Evolutionary conservation across 1,139 yeast genomes (phyloP), one percentile per base, ranked within the genome.

Genomic region (Tardiomyces depauwii): DNA sequence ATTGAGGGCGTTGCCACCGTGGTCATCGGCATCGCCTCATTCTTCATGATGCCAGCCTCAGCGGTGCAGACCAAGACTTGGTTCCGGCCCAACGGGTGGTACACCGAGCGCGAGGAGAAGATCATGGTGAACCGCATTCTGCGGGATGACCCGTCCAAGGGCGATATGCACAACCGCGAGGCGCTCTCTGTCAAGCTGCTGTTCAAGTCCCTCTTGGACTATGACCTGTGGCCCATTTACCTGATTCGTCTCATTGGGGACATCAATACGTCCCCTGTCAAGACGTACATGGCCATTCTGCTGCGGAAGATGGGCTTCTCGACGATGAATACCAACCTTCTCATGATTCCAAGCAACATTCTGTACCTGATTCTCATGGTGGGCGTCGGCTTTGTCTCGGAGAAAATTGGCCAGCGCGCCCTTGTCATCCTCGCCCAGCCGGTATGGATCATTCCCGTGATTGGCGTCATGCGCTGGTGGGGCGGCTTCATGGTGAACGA

Each of bases 131-230:
- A 78, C 55, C 66, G 81, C 48, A 68, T 79, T 0, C 66, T 80
- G 42, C 61, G 85, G 51, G 84, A 80, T 54, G 86, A 80, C 53
- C 84, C 85, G 2, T 63, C 75, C 6, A 80, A 80, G 62, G 82
- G 84, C 14, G 80, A 74, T 50, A 79, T 79, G 84, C 72, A 78
- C 58, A 80, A 80, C 55, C 65, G 85, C 51, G 77, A 79, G 54
- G 77, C 78, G 1, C 64, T 80, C 12, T 60, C 70, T 5, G 60
- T 64, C 30, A 65, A 55, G 45, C 68, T 68, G 44, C 58, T 78
- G 33, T 55, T 65, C 55, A 59, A 60, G 40, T 64, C 79, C 4
- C 49, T 78, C 11, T 44, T 55, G 10, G 84, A 80, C 56, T 76
- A 68, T 52, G 80, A 78, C 57, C 57, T 78, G 48, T 73, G 77